Conservation (phyloP, 805 yeast species). For the Aciculoconidium aculeatum region DNA sequence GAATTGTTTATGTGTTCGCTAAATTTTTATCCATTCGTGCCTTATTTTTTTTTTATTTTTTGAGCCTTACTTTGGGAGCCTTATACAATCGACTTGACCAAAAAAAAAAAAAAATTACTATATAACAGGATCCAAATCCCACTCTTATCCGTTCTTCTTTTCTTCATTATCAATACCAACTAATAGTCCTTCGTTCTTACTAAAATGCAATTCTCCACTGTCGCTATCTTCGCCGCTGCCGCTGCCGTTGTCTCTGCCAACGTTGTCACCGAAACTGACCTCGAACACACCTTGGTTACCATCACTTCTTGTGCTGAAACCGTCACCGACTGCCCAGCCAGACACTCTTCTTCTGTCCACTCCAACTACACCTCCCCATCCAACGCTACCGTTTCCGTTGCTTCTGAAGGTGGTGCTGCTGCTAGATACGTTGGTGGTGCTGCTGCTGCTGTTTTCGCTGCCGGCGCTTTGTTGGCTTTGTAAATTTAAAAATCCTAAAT, state of each 20-base stretch:
- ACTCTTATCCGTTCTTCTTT: slow-evolving; percentile 12
- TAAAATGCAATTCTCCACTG: slow-evolving; percentile 44
- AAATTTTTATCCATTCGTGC: too few relatives aligned
- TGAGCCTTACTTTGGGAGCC: too few relatives aligned
- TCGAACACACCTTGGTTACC: slow-evolving; percentile 35
- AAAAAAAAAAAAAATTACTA: too few relatives aligned
- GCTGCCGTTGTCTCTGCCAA: slow-evolving; percentile 30
- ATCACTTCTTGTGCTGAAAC: slow-evolving; percentile 21
- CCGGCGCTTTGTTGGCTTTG: slow-evolving; percentile 27
- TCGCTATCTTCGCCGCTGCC: slow-evolving; percentile 34
- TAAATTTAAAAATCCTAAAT: slow-evolving; percentile 9
- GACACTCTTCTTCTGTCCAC: too few relatives aligned
- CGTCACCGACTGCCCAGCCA: slow-evolving; percentile 18
- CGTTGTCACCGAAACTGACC: slow-evolving; percentile 25
- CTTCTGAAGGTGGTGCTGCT: slow-evolving; percentile 20
- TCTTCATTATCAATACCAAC: slow-evolving; percentile 24
- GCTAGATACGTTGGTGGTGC: slow-evolving; percentile 15
- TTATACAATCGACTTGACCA: too few relatives aligned
- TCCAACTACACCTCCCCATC: slow-evolving; percentile 16
- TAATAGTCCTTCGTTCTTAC: slow-evolving; percentile 29
- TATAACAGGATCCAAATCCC: slow-evolving; percentile 4
- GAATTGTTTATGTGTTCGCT: too few relatives aligned
- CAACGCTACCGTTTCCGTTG: slow-evolving; percentile 12
- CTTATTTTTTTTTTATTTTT: too few relatives aligned
- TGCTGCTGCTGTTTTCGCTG: slow-evolving; percentile 17